Evolutionary conservation across 306 rosid genomes (phyloP), one percentile per base, ranked within the genome.

Genomic region (Cucurbita pepo): DNA sequence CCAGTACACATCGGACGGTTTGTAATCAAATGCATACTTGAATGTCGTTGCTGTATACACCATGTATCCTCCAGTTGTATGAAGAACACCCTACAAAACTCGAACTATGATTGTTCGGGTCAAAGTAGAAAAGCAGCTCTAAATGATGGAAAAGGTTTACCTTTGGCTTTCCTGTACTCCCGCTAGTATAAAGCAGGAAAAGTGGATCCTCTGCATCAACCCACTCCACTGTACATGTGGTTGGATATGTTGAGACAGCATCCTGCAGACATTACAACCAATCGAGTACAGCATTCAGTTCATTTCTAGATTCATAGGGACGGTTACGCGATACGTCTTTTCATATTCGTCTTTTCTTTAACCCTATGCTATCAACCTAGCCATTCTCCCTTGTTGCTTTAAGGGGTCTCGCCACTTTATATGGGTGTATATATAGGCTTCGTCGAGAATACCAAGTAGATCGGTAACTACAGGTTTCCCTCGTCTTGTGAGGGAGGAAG

Each of bases 91-190:
- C 99, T 91, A 75, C 77, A 77, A 74, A 53, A 65, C 64, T 53
- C 63, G 53, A 3, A 44, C 37, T 61, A 78, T 75, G 67, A 63
- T 54, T 73, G 72, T 15, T 10, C 13, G 53, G 19, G 19, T 41
- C 54, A 52, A 82, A 78, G 74, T 40, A 56, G 56, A 75, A 73
- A 59, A 62, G 58, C 7, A 30, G 55, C 22, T 63, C 64, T 61
- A 21, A 65, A 70, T 14, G 41, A 75, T 13, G 65, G 73, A 73
- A 58, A 72, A 50, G 55, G 75, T 16, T 57, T 84, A 91, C 99
- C 99, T 91, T 94, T 21, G 99, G 97, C 77, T 88, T 94, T 75
- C 99, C 99, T 4, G 99, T 91, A 82, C 99, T 94, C 77, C 99
- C 99, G 83, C 99, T 94, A 59, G 99, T 94, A 79, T 91, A 94